A percentile compares a stretch with the other conserved stretches of the same genome.
These are phyloP conservation scores for Nissolia schottii DNA, from an alignment of 306 rosid genomes.

Conservation along the genomic window DNA sequence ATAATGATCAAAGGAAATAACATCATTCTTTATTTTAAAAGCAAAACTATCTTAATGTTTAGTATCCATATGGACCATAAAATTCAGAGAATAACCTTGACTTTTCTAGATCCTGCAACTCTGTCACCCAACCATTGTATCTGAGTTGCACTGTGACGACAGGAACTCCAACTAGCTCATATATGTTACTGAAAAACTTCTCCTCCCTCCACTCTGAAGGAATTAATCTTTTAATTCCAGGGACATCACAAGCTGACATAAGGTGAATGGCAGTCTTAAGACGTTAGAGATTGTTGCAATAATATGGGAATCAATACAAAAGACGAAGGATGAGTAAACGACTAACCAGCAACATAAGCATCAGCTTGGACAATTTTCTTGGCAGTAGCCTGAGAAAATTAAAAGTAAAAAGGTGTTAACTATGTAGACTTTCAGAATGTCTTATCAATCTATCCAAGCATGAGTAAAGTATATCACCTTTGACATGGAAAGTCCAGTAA, in stretches of 20 bases:
- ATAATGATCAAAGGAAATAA: neutral
- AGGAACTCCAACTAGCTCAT: slow-evolving; percentile 89
- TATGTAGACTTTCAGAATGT: slow-evolving; percentile 7
- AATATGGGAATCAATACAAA: slow-evolving; percentile 4
- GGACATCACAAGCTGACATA: slow-evolving; percentile 92
- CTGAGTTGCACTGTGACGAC: slow-evolving; percentile 99
- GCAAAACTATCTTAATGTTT: neutral
- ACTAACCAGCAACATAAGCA: slow-evolving; percentile 94
- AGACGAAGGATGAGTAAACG: slow-evolving; percentile 15
- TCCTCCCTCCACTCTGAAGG: slow-evolving; percentile 83
- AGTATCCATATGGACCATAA: slow-evolving; percentile 1
- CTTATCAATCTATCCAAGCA: slow-evolving; percentile 19
- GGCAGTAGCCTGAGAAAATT: slow-evolving; percentile 66
- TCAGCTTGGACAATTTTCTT: slow-evolving; percentile 85
- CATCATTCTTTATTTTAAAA: neutral
- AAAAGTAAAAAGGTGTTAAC: neutral
- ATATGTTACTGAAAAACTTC: slow-evolving; percentile 75
- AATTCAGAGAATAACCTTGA: slow-evolving; percentile 63
- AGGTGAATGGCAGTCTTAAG: slow-evolving; percentile 30
- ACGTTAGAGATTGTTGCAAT: neutral
- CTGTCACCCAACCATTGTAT: slow-evolving; percentile 98
- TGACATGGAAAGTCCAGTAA: slow-evolving; percentile 76
- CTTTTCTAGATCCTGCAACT: slow-evolving; percentile 84
- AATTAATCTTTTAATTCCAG: slow-evolving; percentile 89
- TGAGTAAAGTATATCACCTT: slow-evolving; percentile 43